Base-by-base conservation (phyloP, 139 green algal genomes). In the Chlamydomonas eustigma region DNA sequence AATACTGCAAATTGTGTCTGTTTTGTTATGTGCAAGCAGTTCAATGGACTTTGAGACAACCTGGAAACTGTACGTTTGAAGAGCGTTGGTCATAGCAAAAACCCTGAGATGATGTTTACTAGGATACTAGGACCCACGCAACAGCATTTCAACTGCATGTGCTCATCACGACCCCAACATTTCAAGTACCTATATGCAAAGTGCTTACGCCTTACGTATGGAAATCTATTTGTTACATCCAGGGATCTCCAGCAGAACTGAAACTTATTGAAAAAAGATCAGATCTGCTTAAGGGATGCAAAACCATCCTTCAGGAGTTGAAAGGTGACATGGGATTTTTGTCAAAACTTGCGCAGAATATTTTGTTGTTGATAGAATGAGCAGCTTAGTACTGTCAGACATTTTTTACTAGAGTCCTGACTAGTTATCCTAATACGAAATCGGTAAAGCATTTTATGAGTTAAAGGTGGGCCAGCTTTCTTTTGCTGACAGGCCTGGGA, bases 311-410 rank as follows among this genome's bases (percentile, higher is more conserved):
- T 4, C 6, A 8, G 34, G 52, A 68, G 52, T 28, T 68, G 52
- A 68, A 68, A 31, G 52, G 52, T 68, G 52, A 33, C n/a, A 12
- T 28, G 12, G 12, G 44, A 58, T 58, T 58, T 58, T 58, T 58
- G 12, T 58, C 44, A 58, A 28, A 22, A 58, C 12, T 28, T 58
- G 44, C 44, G 22, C 44, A 12, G n/a, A n/a, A n/a, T n/a, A n/a
- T n/a, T n/a, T n/a, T n/a, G n/a, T n/a, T n/a, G n/a, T n/a, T n/a
- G n/a, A n/a, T n/a, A n/a, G n/a, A n/a, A n/a, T n/a, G n/a, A n/a
- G n/a, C n/a, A n/a, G n/a, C n/a, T n/a, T n/a, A n/a, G n/a, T n/a
- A n/a, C n/a, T n/a, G n/a, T n/a, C n/a, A n/a, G n/a, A n/a, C n/a
- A n/a, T n/a, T n/a, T n/a, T n/a, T n/a, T n/a, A n/a, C n/a, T n/a